phyloP scores from a whole-genome alignment of 768 basidiomycete genomes.

The Suillus placidus region DNA sequence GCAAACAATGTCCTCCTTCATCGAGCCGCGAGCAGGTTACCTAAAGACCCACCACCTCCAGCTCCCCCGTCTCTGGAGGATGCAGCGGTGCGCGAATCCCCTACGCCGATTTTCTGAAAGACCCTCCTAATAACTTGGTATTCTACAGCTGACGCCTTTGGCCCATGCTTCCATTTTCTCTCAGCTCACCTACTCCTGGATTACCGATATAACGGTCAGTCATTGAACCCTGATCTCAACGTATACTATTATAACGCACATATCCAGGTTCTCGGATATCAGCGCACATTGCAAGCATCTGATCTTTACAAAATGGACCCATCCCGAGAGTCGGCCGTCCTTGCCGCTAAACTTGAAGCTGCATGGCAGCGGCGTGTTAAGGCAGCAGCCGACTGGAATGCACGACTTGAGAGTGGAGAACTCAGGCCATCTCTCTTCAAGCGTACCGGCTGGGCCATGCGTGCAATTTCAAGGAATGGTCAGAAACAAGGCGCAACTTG shows the following conservation, averaged over 20 bases:
- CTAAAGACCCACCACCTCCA: slow-evolving; percentile 58
- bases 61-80: slow-evolving; percentile 58
- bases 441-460: slow-evolving; percentile 45
- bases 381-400: slow-evolving; percentile 60
- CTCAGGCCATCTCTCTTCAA: slow-evolving; percentile 43
- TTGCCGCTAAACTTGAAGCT: slow-evolving; percentile 57
- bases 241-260: neutral
- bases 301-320: slow-evolving; percentile 73
- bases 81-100: slow-evolving; percentile 42
- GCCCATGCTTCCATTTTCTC: slow-evolving; percentile 59
- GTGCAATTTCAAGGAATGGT: slow-evolving; percentile 12
- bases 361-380: slow-evolving; percentile 53
- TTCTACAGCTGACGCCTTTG: slow-evolving; percentile 54
- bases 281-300: slow-evolving; percentile 71
- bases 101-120: neutral
- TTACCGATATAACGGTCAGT: slow-evolving; percentile 57
- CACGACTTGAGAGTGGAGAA: slow-evolving; percentile 45
- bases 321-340: slow-evolving; percentile 47
- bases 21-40: slow-evolving; percentile 46
- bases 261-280: slow-evolving; percentile 61
- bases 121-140: neutral
- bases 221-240: neutral
- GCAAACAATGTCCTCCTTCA: neutral
- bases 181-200: slow-evolving; percentile 66
- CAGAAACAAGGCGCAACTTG: slow-evolving; percentile 21